Percentiles rank a stretch among this genome's conserved stretches.
These are phyloP conservation scores for Scortechinia acanthostroma DNA, from an alignment of 2,329 filamentous ascomycete genomes.

Conservation along the genomic window DNA sequence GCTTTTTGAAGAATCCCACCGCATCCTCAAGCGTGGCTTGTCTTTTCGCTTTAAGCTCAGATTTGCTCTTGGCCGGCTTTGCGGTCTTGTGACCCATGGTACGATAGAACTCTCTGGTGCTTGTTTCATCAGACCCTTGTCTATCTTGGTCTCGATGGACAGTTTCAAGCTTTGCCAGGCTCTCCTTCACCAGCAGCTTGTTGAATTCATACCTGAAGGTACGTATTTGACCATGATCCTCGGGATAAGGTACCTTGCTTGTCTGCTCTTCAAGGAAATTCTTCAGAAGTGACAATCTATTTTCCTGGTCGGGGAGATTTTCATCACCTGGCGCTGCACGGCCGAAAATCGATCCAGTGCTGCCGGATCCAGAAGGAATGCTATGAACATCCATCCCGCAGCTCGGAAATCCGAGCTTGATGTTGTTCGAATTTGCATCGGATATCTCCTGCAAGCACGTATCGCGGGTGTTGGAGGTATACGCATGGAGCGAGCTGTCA, in stretches of 20 bases:
- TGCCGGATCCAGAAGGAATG: neutral
- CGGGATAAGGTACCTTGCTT: too few species aligned
- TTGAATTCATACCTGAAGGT: neutral
- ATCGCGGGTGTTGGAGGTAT: too few species aligned
- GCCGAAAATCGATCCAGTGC: neutral
- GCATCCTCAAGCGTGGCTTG: slow-evolving; percentile 17
- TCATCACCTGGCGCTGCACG: slow-evolving; percentile 3
- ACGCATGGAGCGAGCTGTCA: neutral
- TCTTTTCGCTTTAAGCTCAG: slow-evolving; percentile 10
- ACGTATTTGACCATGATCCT: too few species aligned
- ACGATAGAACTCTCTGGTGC: slow-evolving; percentile 12
- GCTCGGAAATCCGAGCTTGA: too few species aligned
- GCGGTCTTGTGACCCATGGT: slow-evolving; percentile 19
- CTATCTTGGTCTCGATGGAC: slow-evolving; percentile 5
- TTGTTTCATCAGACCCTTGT: slow-evolving; percentile 9
- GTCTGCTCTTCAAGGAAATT: too few species aligned
- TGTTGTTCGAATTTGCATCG: too few species aligned
- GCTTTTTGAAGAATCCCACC: slow-evolving; percentile 10
- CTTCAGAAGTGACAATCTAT: too few species aligned
- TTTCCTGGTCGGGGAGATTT: slow-evolving; percentile 4
- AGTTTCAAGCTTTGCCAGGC: slow-evolving; percentile 8
- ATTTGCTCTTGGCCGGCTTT: slow-evolving; percentile 8
- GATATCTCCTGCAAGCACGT: too few species aligned
- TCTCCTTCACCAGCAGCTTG: neutral
- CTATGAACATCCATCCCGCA: too few species aligned